Evolutionary conservation across 2,329 filamentous ascomycete genomes (phyloP).

Genomic region (Sporothrix euskadiensis): DNA sequence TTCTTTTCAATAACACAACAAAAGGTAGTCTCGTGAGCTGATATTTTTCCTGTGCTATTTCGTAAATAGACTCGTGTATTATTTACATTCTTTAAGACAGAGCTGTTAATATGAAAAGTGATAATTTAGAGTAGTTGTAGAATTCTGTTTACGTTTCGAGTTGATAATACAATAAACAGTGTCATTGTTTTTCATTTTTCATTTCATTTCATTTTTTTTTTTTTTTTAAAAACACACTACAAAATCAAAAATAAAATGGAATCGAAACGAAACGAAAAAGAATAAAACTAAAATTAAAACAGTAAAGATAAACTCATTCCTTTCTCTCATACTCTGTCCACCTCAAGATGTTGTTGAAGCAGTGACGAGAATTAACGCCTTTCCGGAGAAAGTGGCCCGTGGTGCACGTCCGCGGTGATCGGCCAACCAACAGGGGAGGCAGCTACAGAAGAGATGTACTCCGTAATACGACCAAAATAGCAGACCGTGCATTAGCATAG

Average conservation of each 20-base stretch:
- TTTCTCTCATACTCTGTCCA: neutral
- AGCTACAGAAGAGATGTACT: neutral
- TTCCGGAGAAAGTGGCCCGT: neutral
- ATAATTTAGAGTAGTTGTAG: too few species aligned
- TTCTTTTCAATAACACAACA: neutral
- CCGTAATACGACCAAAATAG: neutral
- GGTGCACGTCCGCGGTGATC: conserved; percentile 8
- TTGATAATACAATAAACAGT: too few species aligned
- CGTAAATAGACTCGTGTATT: too few species aligned
- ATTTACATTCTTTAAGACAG: too few species aligned
- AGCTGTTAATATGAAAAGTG: too few species aligned
- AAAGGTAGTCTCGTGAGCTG: neutral
- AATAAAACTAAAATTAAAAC: too few species aligned
- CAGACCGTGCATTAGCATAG: neutral
- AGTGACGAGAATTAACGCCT: neutral
- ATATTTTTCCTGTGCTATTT: neutral
- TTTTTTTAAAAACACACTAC: too few species aligned
- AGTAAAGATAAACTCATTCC: neutral
- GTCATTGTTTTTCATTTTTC: too few species aligned
- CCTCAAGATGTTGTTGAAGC: neutral
- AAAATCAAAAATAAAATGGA: too few species aligned
- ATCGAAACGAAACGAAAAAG: too few species aligned
- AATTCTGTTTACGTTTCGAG: too few species aligned
- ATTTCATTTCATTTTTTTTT: too few species aligned
- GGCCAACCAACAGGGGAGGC: neutral